Conservation (phyloP, 1,284 basidiomycete species). For the Sporisorium reilianum region DNA sequence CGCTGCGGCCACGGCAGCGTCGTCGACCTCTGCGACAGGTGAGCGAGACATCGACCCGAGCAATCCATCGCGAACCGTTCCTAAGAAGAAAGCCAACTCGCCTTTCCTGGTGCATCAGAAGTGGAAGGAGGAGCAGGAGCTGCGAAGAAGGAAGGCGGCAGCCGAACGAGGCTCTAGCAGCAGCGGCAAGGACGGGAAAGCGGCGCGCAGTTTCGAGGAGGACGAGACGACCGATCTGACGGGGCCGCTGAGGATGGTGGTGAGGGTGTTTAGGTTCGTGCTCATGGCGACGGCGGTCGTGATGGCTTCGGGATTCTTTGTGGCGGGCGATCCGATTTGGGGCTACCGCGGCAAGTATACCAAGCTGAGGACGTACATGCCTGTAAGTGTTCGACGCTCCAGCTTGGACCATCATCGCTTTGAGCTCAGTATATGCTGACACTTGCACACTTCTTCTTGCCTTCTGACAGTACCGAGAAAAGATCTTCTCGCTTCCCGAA, state of each 20-base stretch:
- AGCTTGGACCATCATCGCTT: not conserved
- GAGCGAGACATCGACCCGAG: slow-evolving; percentile 64
- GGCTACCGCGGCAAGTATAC: slow-evolving; percentile 66
- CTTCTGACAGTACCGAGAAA: slow-evolving; percentile 68
- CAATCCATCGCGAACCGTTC: slow-evolving; percentile 55
- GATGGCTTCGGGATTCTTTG: slow-evolving; percentile 44
- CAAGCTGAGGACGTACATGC: slow-evolving; percentile 59
- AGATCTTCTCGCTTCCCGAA: slow-evolving; percentile 79
- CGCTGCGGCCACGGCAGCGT: slow-evolving; percentile 1
- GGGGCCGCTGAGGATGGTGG: slow-evolving; percentile 14
- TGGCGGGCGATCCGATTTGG: slow-evolving; percentile 64
- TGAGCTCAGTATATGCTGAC: not conserved
- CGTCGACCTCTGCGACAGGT: slow-evolving; percentile 35
- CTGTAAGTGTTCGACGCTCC: slow-evolving; percentile 48
- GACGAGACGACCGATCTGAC: slow-evolving; percentile 34
- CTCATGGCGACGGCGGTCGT: slow-evolving; percentile 44
- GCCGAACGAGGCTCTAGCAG: slow-evolving; percentile 34
- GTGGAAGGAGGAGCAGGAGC: slow-evolving; percentile 58
- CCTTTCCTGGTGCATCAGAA: slow-evolving; percentile 62
- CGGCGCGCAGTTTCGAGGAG: slow-evolving; percentile 1
- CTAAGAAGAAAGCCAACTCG: slow-evolving; percentile 63
- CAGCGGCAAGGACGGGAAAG: slow-evolving; percentile 7
- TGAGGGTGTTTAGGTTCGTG: slow-evolving; percentile 26
- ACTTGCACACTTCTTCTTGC: not conserved
- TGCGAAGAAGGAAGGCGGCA: slow-evolving; percentile 40